Conservation (phyloP, 148 eudicot genomes). For the Chenopodium formosanum region DNA sequence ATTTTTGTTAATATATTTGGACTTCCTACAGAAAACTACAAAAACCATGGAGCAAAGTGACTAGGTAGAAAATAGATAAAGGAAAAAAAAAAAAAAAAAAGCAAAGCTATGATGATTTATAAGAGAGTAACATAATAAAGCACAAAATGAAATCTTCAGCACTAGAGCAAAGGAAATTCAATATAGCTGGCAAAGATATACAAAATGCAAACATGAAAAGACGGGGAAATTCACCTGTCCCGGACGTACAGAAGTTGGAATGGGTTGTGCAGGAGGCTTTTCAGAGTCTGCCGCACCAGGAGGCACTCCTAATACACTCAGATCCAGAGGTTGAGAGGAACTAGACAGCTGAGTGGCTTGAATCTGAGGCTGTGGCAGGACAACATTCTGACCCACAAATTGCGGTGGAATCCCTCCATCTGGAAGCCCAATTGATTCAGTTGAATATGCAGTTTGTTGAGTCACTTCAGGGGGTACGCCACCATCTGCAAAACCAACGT, state of each 20-base stretch:
- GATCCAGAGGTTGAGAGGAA: conserved; percentile 84
- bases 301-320: conserved; percentile 52
- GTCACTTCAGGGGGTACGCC: conserved; percentile 68
- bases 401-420: conserved; percentile 94
- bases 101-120: neutral
- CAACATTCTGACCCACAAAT: conserved; percentile 43
- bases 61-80: neutral
- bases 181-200: neutral
- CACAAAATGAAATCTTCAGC: neutral
- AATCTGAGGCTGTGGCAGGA: conserved; percentile 44
- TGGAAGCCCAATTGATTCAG: conserved; percentile 71
- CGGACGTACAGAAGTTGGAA: conserved; percentile 86
- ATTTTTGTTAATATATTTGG: neutral
- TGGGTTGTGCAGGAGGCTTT: conserved; percentile 55
- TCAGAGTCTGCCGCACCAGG: conserved; percentile 54
- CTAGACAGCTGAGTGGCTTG: conserved; percentile 41
- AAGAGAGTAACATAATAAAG: neutral
- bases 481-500: conserved; percentile 62
- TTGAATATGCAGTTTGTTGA: conserved; percentile 41
- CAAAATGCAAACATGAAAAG: neutral
- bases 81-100: neutral
- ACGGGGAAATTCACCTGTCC: conserved; percentile 59
- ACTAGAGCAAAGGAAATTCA: neutral
- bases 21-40: neutral
- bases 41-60: neutral